Evolutionary conservation across 208 protist species (phyloP).

Genomic region (Naegleria gruberi): DNA sequence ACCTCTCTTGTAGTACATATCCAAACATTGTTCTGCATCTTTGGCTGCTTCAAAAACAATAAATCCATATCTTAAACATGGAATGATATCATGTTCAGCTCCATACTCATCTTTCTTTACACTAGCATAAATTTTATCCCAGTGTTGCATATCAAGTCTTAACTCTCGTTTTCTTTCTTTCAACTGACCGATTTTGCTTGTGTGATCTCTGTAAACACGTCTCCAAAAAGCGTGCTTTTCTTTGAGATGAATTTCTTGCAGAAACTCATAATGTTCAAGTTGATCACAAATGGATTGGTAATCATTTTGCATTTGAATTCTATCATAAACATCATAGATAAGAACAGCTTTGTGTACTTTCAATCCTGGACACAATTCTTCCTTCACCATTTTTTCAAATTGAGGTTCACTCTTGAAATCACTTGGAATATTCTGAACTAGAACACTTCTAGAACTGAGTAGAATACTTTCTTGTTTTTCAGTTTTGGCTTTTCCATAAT

Average conservation of each 20-base stretch:
- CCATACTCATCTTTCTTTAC: not conserved
- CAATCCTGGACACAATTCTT: not conserved
- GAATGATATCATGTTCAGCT: not conserved
- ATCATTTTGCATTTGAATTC: conserved; percentile 5
- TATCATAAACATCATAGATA: conserved; percentile 5
- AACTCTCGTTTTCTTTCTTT: not conserved
- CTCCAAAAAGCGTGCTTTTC: not conserved
- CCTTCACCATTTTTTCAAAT: not conserved
- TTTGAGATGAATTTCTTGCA: not conserved
- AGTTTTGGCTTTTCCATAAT: not conserved
- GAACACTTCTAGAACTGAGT: not conserved
- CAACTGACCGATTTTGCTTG: not conserved
- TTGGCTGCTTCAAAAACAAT: not conserved
- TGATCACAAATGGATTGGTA: not conserved
- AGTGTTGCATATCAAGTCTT: not conserved
- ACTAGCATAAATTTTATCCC: not conserved
- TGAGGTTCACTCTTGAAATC: not conserved
- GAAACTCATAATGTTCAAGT: not conserved
- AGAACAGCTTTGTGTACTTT: conserved; percentile 6
- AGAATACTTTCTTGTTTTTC: not conserved
- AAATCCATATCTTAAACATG: not conserved
- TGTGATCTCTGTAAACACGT: not conserved
- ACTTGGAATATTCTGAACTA: not conserved
- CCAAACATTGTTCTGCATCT: not conserved
- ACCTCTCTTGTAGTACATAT: not conserved